Conservation (phyloP, 768 basidiomycete species). For the Grammothele lineata region DNA sequence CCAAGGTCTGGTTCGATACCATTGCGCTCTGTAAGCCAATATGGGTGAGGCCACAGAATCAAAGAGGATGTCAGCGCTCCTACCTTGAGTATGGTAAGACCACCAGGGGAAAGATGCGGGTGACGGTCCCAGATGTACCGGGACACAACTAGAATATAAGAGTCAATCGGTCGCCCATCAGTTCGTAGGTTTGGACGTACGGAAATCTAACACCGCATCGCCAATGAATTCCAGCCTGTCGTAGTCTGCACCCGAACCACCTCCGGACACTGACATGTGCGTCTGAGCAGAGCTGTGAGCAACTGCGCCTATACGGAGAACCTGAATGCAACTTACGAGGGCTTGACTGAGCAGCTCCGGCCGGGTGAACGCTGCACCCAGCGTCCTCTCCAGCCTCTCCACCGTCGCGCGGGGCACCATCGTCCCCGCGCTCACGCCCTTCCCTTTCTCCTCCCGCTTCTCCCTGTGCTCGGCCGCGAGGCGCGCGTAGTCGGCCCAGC, state of each 20-base stretch:
- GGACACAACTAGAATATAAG: constrained; percentile 54
- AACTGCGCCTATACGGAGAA: neutral
- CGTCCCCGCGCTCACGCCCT: neutral
- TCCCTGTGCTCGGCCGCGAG: constrained; percentile 28
- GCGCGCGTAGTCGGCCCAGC: constrained; percentile 69
- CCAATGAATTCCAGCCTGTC: constrained; percentile 84
- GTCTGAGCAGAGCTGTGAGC: constrained; percentile 41
- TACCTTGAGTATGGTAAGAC: constrained; percentile 77
- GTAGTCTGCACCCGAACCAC: constrained; percentile 40
- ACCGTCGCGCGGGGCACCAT: neutral
- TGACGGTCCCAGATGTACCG: constrained; percentile 65
- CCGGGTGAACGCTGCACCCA: constrained; percentile 57
- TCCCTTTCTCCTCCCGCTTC: neutral
- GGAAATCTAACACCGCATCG: constrained; percentile 80
- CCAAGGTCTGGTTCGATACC: constrained; percentile 79
- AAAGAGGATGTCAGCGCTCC: neutral
- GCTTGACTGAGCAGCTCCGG: constrained; percentile 69
- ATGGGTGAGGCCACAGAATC: neutral
- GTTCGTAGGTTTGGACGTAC: constrained; percentile 38
- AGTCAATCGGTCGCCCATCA: neutral
- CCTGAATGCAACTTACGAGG: constrained; percentile 45
- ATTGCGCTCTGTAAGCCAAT: constrained; percentile 62
- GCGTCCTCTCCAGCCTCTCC: constrained; percentile 46
- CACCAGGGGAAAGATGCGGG: constrained; percentile 63
- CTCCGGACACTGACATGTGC: constrained; percentile 53